Conservation (phyloP, 176 grass and related monocot genomes). For the Alopecurus myosuroides region DNA sequence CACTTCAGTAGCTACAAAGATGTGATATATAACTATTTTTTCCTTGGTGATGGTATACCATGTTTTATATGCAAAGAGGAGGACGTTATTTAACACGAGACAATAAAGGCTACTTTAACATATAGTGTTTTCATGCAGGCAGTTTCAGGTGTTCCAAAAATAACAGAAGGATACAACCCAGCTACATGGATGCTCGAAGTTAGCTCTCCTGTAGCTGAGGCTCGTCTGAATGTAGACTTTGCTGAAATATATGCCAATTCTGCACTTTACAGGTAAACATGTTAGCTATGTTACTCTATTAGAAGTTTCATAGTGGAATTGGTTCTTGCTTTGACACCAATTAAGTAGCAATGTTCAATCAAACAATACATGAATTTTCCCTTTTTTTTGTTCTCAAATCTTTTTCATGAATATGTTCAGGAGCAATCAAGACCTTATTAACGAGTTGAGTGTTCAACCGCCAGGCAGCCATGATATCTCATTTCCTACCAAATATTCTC, state of each 20-base stretch:
- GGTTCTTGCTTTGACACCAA: not conserved
- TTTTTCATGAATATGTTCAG: slow-evolving; percentile 5
- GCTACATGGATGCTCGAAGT: slow-evolving; percentile 83
- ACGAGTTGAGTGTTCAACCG: slow-evolving; percentile 46
- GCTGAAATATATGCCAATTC: slow-evolving; percentile 60
- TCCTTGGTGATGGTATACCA: not conserved
- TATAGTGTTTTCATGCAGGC: slow-evolving; percentile 33
- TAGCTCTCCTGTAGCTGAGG: slow-evolving; percentile 39
- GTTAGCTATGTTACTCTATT: not conserved
- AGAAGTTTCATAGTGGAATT: not conserved
- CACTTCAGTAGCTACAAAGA: not conserved
- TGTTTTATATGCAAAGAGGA: not conserved
- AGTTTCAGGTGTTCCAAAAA: slow-evolving; percentile 60
- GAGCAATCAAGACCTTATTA: slow-evolving; percentile 52
- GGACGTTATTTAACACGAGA: not conserved
- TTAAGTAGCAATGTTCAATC: not conserved
- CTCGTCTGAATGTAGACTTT: slow-evolving; percentile 51
- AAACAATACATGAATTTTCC: not conserved
- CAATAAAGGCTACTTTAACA: not conserved
- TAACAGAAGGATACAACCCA: slow-evolving; percentile 59
- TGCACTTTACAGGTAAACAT: slow-evolving; percentile 50
- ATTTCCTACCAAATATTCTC: slow-evolving; percentile 66
- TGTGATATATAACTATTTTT: not conserved
- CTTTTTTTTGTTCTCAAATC: not conserved
- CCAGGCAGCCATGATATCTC: slow-evolving; percentile 40